Evolutionary conservation across 2,329 filamentous ascomycete species (phyloP).

Genomic region (Emmonsia crescens): DNA sequence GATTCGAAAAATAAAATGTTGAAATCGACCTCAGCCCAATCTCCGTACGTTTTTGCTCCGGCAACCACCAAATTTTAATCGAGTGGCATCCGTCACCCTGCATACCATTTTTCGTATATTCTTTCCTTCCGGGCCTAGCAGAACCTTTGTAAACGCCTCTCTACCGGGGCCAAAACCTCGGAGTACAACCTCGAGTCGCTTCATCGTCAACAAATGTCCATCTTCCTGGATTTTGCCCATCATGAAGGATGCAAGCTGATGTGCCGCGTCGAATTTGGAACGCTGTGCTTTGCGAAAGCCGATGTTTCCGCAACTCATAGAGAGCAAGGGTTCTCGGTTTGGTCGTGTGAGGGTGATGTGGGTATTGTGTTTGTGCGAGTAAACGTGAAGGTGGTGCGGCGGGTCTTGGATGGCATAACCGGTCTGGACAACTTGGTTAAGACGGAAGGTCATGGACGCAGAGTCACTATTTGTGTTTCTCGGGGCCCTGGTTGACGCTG

Average conservation of each 20-base stretch:
- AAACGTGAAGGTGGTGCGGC: conserved; percentile 68
- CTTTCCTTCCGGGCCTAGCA: conserved; percentile 76
- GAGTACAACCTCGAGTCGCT: conserved; percentile 65
- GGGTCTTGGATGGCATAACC: background rate
- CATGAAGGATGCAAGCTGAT: conserved; percentile 76
- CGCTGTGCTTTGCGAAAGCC: conserved; percentile 79
- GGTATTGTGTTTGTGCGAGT: conserved; percentile 83
- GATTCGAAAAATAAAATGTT: conserved; percentile 4
- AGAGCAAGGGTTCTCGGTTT: conserved; percentile 66
- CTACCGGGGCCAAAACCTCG: conserved; percentile 78
- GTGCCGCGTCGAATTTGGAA: conserved; percentile 79
- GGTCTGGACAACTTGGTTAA: conserved; percentile 22
- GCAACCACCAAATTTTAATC: conserved; percentile 90
- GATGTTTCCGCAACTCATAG: conserved; percentile 72
- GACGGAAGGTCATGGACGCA: conserved; percentile 9
- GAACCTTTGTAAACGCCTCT: conserved; percentile 79
- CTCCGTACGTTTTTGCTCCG: conserved; percentile 76
- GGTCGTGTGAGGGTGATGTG: conserved; percentile 84
- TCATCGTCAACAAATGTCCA: conserved; percentile 65
- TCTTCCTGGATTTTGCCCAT: conserved; percentile 75
- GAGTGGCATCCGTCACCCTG: conserved; percentile 74
- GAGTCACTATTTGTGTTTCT: background rate
- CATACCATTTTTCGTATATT: conserved; percentile 62
- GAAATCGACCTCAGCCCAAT: conserved; percentile 45
- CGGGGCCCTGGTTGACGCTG: background rate